A percentile compares a stretch with the other conserved stretches of the same genome.
Evolutionary conservation across 805 yeast species (phyloP).

Genomic region (Lachancea dasiensis): DNA sequence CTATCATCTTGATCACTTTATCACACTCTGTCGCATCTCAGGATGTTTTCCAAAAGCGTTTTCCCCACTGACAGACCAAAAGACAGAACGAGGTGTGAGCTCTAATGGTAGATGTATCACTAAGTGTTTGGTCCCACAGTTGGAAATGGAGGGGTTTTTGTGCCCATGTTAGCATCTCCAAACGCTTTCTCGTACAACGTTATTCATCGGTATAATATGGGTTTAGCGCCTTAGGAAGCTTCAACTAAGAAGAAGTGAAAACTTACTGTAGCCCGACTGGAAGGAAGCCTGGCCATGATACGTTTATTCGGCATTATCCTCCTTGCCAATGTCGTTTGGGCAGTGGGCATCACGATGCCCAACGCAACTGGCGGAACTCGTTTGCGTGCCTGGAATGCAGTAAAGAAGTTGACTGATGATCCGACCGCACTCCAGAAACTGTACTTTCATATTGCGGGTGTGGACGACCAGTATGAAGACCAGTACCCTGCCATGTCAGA

Average conservation of each 20-base stretch:
- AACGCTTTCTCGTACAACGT: neutral
- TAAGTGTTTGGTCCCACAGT: no score
- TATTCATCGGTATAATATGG: neutral
- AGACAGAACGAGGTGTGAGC: no score
- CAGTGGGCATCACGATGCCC: neutral
- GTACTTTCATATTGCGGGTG: conserved; percentile 6
- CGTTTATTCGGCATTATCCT: neutral
- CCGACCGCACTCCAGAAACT: conserved; percentile 2
- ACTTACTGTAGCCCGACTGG: no score
- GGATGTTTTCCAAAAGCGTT: no score
- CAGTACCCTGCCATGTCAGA: conserved; percentile 8
- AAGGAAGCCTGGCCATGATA: neutral
- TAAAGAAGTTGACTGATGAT: conserved; percentile 2
- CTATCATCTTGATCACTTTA: no score
- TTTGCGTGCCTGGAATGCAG: conserved; percentile 7
- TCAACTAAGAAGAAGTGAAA: no score
- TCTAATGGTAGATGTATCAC: no score
- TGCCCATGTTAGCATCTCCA: neutral
- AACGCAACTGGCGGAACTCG: conserved; percentile 1
- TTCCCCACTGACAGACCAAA: no score
- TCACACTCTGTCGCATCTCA: no score
- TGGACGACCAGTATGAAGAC: conserved; percentile 8
- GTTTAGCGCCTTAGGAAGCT: conserved; percentile 1
- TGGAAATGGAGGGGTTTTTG: neutral
- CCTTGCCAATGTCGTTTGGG: neutral